A percentile compares a stretch with the other conserved stretches of the same genome.
Conservation (phyloP, 805 yeast species). For the Cyberlindnera nakhonratchasimensis region DNA sequence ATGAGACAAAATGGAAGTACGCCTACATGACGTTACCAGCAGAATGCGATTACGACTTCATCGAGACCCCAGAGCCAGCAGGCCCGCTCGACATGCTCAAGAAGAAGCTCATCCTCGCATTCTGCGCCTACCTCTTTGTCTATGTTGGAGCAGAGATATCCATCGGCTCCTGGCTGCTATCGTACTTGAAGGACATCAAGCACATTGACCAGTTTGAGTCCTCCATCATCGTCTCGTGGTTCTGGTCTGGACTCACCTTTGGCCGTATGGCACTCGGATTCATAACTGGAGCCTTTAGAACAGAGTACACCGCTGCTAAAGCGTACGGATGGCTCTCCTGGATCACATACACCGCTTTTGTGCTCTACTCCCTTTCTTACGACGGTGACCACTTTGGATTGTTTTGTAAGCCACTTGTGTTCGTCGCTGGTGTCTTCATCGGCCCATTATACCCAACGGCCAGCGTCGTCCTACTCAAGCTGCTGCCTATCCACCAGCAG, state of each 20-base stretch:
- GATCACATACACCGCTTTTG: conserved; percentile 29
- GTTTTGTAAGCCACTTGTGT: conserved; percentile 15
- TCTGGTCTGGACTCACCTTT: conserved; percentile 68
- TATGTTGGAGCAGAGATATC: conserved; percentile 70
- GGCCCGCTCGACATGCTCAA: conserved; percentile 21
- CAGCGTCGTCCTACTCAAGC: conserved; percentile 57
- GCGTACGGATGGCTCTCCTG: conserved; percentile 31
- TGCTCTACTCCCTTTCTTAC: conserved; percentile 12
- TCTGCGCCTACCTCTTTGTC: conserved; percentile 52
- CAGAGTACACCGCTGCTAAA: conserved; percentile 39
- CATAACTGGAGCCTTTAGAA: conserved; percentile 44
- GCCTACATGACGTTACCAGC: conserved; percentile 10
- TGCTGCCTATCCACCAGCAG: conserved; percentile 57
- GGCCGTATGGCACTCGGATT: conserved; percentile 60
- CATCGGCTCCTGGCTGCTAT: conserved; percentile 68
- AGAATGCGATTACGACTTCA: background rate
- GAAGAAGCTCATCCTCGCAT: conserved; percentile 40
- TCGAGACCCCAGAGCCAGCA: background rate
- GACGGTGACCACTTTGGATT: conserved; percentile 3
- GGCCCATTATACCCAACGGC: conserved; percentile 77
- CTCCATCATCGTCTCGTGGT: conserved; percentile 65
- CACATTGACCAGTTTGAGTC: conserved; percentile 42
- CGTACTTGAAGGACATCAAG: conserved; percentile 55
- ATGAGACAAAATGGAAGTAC: conserved; percentile 39
- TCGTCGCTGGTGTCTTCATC: conserved; percentile 53